Conservation (phyloP, 2,329 filamentous ascomycete species). For the Lachnellula arida region DNA sequence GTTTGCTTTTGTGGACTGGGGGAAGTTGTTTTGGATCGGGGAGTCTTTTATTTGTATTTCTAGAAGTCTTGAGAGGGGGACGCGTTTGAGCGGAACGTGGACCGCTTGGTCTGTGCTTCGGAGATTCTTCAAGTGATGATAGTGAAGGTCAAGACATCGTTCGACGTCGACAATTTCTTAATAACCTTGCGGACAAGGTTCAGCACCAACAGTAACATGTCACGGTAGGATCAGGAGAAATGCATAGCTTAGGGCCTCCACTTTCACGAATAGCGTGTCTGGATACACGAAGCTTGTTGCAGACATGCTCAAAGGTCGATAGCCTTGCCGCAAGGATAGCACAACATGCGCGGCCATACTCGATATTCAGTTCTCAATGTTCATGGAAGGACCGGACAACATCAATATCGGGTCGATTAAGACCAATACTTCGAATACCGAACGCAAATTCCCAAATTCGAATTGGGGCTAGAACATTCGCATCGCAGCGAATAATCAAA, state of each 20-base stretch:
- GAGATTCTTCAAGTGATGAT: background rate
- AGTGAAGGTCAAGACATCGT: background rate
- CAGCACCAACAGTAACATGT: constrained; percentile 9
- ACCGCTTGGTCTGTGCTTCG: constrained; percentile 9
- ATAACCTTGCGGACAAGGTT: background rate
- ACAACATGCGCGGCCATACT: constrained; percentile 16
- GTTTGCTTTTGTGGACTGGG: background rate
- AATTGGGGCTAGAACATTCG: constrained; percentile 14
- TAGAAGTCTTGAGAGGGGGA: background rate
- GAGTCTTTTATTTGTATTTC: background rate
- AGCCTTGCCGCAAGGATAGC: constrained; percentile 22
- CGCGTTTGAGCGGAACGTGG: constrained; percentile 5
- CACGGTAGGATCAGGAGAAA: constrained; percentile 15
- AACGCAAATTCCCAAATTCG: background rate
- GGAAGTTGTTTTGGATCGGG: background rate
- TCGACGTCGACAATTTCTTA: background rate
- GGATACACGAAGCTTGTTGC: constrained; percentile 17
- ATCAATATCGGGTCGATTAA: background rate
- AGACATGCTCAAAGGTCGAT: constrained; percentile 22
- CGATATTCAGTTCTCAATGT: constrained; percentile 1
- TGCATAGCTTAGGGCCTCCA: constrained; percentile 26
- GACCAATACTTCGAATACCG: background rate
- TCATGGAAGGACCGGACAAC: background rate
- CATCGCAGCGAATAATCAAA: constrained; percentile 36
- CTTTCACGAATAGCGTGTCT: constrained; percentile 23